Base-by-base conservation (phyloP, 2,329 filamentous ascomycete species). In the Nothophoma quercina region DNA sequence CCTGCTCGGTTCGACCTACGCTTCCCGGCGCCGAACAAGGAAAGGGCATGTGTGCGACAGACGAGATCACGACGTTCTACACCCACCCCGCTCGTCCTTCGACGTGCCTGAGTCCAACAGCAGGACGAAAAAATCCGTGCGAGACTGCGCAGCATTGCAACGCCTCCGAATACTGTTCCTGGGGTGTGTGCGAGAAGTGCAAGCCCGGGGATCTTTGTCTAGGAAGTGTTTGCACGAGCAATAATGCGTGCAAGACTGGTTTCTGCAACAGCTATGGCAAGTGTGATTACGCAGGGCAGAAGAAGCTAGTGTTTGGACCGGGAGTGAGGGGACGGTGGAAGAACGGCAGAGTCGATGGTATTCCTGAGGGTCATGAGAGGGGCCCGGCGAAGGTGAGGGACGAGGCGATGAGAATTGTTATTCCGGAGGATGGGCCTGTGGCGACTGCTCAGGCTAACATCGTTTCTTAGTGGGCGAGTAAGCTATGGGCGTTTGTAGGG, bases 171-270 rank as follows among this genome's bases (percentile, higher is more conserved):
- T 45, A 30, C 30, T 52, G 49, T 21, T 41, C 49, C 7, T 40
- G 35, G 41, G 34, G 34, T 4, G 3, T 19, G n/a, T 52, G 49
- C 19, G 22, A 19, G 7, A 7, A 23, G 0, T 52, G 49, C 18
- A 3, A 12, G 7, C 21, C 28, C 1, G 10, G 4, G 2, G 42
- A 46, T 16, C 2, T 13, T 3, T 52, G 49, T 25, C 35, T 46
- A 6, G 49, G 49, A 25, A 53, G 55, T 0, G 43, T 39, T 0
- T 74, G 71, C 52, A 61, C 53, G 25, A 64, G 53, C 22, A 67
- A 62, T 29, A 64, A 66, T 25, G 60, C 54, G n/a, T 73, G 71
- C 29, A 71, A 69, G 43, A 72, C 69, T 0, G 70, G 70, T 0
- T 68, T 61, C 38, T 74, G 71, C 28, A 74, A 73, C 16, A 38